phyloP scores from a whole-genome alignment of 176 grass and related monocot species.

The Carex pumila region DNA sequence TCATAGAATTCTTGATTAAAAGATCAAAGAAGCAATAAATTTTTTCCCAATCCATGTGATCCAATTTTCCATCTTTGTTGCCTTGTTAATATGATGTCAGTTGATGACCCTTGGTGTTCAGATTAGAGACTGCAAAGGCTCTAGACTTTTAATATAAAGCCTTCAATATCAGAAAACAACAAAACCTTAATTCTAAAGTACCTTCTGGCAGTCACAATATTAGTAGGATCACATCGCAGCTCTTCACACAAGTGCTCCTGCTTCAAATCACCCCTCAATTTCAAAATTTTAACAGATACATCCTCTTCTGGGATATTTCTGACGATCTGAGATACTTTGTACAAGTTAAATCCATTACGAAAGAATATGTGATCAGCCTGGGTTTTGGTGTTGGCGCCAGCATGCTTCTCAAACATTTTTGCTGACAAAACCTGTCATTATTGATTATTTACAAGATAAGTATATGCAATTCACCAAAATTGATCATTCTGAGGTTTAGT shows the following conservation, averaged over 20 bases:
- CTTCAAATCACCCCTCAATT: slow-evolving; percentile 7
- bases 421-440: slow-evolving; percentile 40
- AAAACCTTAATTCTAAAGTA: neutral
- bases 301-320: slow-evolving; percentile 15
- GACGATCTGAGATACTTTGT: slow-evolving; percentile 33
- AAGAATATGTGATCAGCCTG: slow-evolving; percentile 56
- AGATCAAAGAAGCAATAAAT: neutral
- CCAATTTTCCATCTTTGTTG: neutral
- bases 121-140: neutral
- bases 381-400: slow-evolving; percentile 22
- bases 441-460: neutral
- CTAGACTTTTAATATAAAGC: neutral
- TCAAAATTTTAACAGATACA: slow-evolving; percentile 12
- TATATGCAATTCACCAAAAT: neutral
- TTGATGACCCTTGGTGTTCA: neutral
- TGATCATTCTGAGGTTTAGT: neutral
- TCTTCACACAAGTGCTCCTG: slow-evolving; percentile 1
- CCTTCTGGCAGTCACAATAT: neutral
- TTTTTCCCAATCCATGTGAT: neutral
- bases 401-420: slow-evolving; percentile 49
- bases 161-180: neutral
- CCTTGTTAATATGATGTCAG: neutral
- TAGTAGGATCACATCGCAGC: neutral
- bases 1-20: neutral
- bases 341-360: slow-evolving; percentile 41